Percentiles rank a stretch among this genome's conserved stretches.
These are phyloP conservation scores for Podospora comata DNA, from an alignment of 495 filamentous ascomycete species.

Conservation along the genomic window DNA sequence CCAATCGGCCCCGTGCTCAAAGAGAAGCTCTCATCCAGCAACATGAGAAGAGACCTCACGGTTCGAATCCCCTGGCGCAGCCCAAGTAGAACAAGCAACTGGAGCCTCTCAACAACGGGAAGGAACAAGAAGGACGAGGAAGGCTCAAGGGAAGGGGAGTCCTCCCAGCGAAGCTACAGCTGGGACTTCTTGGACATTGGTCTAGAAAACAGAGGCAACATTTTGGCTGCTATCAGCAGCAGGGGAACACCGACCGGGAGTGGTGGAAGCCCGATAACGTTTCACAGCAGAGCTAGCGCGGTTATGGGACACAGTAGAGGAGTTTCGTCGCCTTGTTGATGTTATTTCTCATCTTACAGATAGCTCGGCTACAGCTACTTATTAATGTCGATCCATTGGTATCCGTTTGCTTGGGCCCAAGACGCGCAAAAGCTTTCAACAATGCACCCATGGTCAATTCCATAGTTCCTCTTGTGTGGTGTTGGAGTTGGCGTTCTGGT, in stretches of 20 bases:
- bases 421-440: too few relatives aligned
- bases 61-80: not conserved
- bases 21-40: not conserved
- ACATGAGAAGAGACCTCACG: not conserved
- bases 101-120: constrained; percentile 2
- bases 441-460: too few relatives aligned
- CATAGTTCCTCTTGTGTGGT: too few relatives aligned
- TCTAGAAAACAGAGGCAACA: constrained; percentile 9
- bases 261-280: not conserved
- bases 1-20: not conserved
- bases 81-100: constrained; percentile 1
- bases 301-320: not conserved
- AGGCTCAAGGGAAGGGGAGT: not conserved
- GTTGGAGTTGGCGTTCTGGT: not conserved
- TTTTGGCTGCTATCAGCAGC: not conserved
- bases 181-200: constrained; percentile 27
- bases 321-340: not conserved
- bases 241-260: not conserved
- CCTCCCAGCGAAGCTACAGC: constrained; percentile 8
- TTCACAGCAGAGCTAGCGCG: not conserved
- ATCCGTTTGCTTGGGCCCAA: too few relatives aligned
- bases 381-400: too few relatives aligned
- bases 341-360: not conserved
- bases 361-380: too few relatives aligned
- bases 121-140: not conserved